phyloP scores from a whole-genome alignment of 2,329 filamentous ascomycete species.

The Myrmaecium sp. region DNA sequence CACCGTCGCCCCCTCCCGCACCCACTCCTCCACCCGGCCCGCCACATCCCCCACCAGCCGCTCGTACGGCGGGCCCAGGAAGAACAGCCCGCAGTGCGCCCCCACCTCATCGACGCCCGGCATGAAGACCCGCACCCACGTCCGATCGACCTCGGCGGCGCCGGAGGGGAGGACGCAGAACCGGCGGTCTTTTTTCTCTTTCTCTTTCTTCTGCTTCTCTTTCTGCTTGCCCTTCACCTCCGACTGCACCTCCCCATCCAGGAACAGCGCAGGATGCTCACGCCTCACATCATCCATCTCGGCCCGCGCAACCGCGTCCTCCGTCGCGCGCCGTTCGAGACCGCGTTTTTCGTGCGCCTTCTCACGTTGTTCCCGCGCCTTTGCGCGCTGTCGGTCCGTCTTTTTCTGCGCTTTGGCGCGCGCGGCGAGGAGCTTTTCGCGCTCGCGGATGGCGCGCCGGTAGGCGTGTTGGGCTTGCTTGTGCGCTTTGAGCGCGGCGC shows the following conservation, averaged over 20 bases:
- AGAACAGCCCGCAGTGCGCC: conserved; percentile 72
- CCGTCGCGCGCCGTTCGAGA: conserved; percentile 7
- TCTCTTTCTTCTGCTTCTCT: conserved; percentile 12
- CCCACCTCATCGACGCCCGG: conserved; percentile 68
- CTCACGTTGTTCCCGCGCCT: conserved; percentile 14
- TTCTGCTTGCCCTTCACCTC: background rate
- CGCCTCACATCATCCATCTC: conserved; percentile 6
- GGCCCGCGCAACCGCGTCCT: conserved; percentile 9
- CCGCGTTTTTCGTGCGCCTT: conserved; percentile 12
- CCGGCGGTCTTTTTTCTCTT: conserved; percentile 43
- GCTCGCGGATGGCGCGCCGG: conserved; percentile 48
- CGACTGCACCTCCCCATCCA: background rate
- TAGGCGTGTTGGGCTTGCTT: conserved; percentile 46
- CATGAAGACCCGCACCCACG: conserved; percentile 71
- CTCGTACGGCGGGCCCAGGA: conserved; percentile 57
- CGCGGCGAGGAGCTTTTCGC: conserved; percentile 46
- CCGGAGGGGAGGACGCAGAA: conserved; percentile 61
- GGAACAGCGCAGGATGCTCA: too few species aligned
- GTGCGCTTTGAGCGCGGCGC: conserved; percentile 52
- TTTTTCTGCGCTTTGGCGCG: conserved; percentile 40
- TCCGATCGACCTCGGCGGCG: conserved; percentile 44
- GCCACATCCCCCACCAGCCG: conserved; percentile 59
- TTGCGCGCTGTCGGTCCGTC: conserved; percentile 18
- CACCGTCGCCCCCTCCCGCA: conserved; percentile 44
- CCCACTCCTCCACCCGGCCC: conserved; percentile 50